Conservation (phyloP, 1,284 basidiomycete genomes). For the Xerocomus alliaceus region DNA sequence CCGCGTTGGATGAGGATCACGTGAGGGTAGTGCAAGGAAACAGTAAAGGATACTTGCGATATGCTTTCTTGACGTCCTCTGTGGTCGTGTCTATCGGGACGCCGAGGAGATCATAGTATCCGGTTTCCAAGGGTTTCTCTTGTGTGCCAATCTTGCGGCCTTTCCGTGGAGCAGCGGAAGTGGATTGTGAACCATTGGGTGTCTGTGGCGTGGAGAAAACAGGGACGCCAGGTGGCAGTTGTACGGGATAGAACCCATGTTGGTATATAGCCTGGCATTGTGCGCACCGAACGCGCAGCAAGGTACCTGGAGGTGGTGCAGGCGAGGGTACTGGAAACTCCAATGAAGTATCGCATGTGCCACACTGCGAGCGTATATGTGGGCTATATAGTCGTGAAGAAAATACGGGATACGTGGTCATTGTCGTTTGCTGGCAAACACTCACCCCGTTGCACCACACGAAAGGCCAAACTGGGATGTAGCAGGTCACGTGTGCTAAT, state of each 20-base stretch:
- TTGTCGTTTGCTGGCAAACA: slow-evolving; percentile 31
- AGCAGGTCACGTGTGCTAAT: slow-evolving; percentile 23
- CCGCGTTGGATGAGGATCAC: neutral
- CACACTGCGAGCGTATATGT: slow-evolving; percentile 69
- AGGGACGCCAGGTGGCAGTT: slow-evolving; percentile 50
- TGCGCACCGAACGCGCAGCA: slow-evolving; percentile 76
- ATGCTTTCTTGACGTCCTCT: slow-evolving; percentile 95
- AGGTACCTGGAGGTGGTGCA: slow-evolving; percentile 64
- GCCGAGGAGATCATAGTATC: slow-evolving; percentile 87
- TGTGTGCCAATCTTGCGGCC: slow-evolving; percentile 83
- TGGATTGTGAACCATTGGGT: slow-evolving; percentile 24
- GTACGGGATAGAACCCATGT: slow-evolving; percentile 69
- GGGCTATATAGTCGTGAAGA: slow-evolving; percentile 68
- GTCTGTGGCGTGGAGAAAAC: slow-evolving; percentile 14
- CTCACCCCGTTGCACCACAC: neutral
- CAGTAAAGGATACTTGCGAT: slow-evolving; percentile 58
- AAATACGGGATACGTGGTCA: slow-evolving; percentile 47
- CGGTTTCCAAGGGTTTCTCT: slow-evolving; percentile 87
- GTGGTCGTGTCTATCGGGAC: slow-evolving; percentile 76
- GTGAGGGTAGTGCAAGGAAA: neutral
- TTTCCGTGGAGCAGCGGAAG: slow-evolving; percentile 42
- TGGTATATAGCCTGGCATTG: slow-evolving; percentile 63
- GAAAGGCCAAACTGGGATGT: slow-evolving; percentile 7
- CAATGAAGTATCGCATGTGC: slow-evolving; percentile 64
- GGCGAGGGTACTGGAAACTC: slow-evolving; percentile 81